Base-by-base conservation (phyloP, 495 filamentous ascomycete species). In the Annulohypoxylon stygium region DNA sequence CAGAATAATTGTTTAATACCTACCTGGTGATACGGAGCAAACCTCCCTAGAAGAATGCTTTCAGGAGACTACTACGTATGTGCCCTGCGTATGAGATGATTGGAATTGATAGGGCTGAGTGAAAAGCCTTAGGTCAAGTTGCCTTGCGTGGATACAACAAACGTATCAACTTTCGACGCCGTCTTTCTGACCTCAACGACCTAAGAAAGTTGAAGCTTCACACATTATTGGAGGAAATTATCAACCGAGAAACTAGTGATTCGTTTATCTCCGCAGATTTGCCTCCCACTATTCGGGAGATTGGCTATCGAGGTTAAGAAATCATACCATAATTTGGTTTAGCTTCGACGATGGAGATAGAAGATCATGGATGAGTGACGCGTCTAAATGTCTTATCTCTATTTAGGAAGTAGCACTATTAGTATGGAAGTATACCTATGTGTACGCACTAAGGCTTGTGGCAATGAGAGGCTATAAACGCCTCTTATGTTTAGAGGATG, bases 71-170 rank as follows among this genome's bases (percentile, higher is more conserved):
- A 30, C 30, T 30, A 30, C 5, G 30, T 30, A 25, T 54, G 30
- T 37, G 11, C 36, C 34, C 18, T 33, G 18, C 30, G 25, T 33
- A 30, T 18, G 25, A 43, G 34, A 39, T 30, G n/a, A 39, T 45
- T 55, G 48, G 33, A 53, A 26, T 12, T 60, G 59, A 55, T 73
- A 73, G 70, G 70, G 70, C 64, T 73, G 59, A 73, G 33, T 30
- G 16, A 55, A 61, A 62, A 67, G 26, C 53, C 41, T 51, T 48
- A 47, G n/a, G 18, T 51, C 39, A 25, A 59, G 33, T 37, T 50
- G 25, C 34, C 14, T 60, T 14, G 14, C 2, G 41, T 20, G 20
- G 20, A 23, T 23, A 23, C 20, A 23, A 23, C 1, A 65, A 3
- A 45, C 36, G 53, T 14, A 45, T 64, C 43, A 50, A 30, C 41